Evolutionary conservation across 257 asterid genomes (phyloP).

Genomic region (Primulina tabacum): DNA sequence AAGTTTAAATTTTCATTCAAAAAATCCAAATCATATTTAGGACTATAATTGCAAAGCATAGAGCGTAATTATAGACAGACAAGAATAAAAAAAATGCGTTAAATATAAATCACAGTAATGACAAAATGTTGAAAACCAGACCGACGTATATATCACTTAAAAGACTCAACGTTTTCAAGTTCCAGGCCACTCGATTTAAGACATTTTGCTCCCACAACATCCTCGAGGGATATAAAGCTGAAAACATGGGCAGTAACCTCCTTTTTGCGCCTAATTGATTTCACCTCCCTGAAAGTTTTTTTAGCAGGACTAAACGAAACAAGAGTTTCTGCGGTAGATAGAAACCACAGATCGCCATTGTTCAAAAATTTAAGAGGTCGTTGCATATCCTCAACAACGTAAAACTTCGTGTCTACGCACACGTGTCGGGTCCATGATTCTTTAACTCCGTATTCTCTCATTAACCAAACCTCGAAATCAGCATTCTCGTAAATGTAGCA

Average conservation of each 20-base stretch:
- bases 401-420: constrained; percentile 42
- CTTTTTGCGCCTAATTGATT: constrained; percentile 23
- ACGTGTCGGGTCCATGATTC: constrained; percentile 52
- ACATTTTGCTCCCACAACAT: constrained; percentile 27
- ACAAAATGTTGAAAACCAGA: background rate
- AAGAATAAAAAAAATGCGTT: no score
- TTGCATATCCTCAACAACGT: constrained; percentile 43
- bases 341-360: constrained; percentile 52
- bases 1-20: no score
- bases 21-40: no score
- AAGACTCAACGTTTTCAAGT: background rate
- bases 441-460: constrained; percentile 48
- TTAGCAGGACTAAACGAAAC: constrained; percentile 44
- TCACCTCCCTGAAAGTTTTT: constrained; percentile 44
- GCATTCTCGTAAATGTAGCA: constrained; percentile 41
- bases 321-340: constrained; percentile 32
- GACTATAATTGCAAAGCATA: no score
- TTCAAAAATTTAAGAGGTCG: constrained; percentile 42
- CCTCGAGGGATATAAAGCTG: constrained; percentile 46
- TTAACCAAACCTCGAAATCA: constrained; percentile 50
- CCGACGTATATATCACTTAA: background rate
- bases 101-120: background rate
- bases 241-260: constrained; percentile 33
- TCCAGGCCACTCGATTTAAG: constrained; percentile 8
- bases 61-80: no score